phyloP scores from a whole-genome alignment of 2,329 filamentous ascomycete genomes.

The Pseudocercospora pini-densiflorae region DNA sequence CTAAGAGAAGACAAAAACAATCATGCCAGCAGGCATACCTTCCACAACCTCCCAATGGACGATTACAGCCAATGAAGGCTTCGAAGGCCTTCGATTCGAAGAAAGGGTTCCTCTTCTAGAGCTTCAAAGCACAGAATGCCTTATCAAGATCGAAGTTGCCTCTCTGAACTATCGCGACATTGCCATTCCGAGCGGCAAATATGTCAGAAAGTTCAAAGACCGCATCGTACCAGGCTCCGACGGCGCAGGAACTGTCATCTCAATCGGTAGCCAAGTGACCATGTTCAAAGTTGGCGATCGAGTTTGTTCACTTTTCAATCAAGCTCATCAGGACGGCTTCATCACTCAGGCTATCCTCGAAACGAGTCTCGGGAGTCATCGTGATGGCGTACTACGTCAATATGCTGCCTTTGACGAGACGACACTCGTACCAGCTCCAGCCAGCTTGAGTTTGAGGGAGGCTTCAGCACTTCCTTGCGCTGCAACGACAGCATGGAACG shows the following conservation, averaged over 20 bases:
- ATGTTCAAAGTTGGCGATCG: conserved; percentile 62
- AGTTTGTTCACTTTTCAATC: conserved; percentile 66
- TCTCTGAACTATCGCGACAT: conserved; percentile 56
- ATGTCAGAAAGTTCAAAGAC: conserved; percentile 48
- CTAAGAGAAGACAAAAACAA: neutral
- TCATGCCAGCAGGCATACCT: neutral
- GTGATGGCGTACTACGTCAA: conserved; percentile 8
- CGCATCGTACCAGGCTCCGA: conserved; percentile 53
- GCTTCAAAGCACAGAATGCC: conserved; percentile 69
- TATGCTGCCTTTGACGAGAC: conserved; percentile 12
- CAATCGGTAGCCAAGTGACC: conserved; percentile 59
- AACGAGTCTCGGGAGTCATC: conserved; percentile 52
- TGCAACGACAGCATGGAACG: conserved; percentile 6
- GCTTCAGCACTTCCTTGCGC: neutral
- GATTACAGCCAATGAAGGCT: conserved; percentile 57
- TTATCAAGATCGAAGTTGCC: conserved; percentile 62
- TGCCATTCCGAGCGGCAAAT: conserved; percentile 50
- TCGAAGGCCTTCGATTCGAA: conserved; percentile 63
- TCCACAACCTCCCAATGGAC: conserved; percentile 49
- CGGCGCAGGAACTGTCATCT: conserved; percentile 56
- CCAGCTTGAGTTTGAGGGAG: neutral
- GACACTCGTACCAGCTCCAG: conserved; percentile 7
- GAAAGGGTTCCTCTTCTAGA: conserved; percentile 59
- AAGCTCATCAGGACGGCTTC: conserved; percentile 56
- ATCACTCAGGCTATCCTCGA: conserved; percentile 57